Base-by-base conservation (phyloP, 2,329 filamentous ascomycete genomes). In the Aspergillus tamarii region DNA sequence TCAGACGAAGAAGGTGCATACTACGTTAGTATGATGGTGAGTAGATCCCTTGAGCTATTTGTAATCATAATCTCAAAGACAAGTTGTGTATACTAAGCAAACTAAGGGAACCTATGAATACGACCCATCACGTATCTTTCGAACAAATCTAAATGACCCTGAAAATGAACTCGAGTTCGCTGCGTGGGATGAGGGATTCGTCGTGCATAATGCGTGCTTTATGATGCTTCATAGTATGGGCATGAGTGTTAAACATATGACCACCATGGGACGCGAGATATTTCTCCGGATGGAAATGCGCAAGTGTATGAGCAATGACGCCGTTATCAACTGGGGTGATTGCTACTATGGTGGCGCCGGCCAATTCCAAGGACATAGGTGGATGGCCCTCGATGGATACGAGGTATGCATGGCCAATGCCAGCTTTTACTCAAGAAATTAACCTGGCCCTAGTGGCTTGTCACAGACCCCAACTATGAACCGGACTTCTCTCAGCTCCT, bases 371-470 rank as follows among this genome's bases (percentile, higher is more conserved):
- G 45, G 45, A n/a, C 45, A 26, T 28, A 48, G 45, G 10, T 48
- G 45, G 45, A 28, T 28, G 21, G 21, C 23, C 19, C 12, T 12
- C 6, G 45, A 12, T 14, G 60, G 60, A 7, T 54, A 50, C 9
- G 64, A 63, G 46, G 61, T 65, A n/a, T 30, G 39, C 19, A 26
- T 19, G 14, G 4, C 19, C 12, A 4, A 14, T 8, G 9, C 1
- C 12, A 16, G 11, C 4, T 26, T 8, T 28, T 19, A 12, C 12
- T 16, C 4, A 6, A 48, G 3, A 12, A 4, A 26, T 16, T 48
- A 28, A 48, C 23, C 23, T 2, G 7, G 11, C 2, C 11, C 14
- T 7, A 65, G 64, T 63, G 61, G 61, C n/a, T 59, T 21, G 57
- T 63, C 21, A 14, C 32, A 1, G 46, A 59, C 23, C 60, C 64